Percentiles rank a stretch among this genome's conserved stretches.
phyloP scores from a whole-genome alignment of 2,329 filamentous ascomycete species.

The Immersiporthe knoxdaviesiana region DNA sequence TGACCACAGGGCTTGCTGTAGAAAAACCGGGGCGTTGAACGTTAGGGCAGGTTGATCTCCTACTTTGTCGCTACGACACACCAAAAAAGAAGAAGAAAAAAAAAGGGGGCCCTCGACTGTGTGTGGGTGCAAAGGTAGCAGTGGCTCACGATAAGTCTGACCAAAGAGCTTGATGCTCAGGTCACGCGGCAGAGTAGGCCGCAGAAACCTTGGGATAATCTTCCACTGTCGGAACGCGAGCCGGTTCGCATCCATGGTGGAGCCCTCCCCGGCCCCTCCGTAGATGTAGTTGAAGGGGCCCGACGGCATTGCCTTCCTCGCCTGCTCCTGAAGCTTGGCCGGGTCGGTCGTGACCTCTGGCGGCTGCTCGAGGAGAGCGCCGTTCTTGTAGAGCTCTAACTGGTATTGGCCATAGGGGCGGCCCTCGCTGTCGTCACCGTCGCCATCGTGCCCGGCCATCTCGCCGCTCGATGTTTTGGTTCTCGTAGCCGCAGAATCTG shows the following conservation, averaged over 20 bases:
- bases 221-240: conserved; percentile 58
- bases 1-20: conserved; percentile 52
- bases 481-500: background rate
- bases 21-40: background rate
- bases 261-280: conserved; percentile 64
- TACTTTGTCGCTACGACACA: background rate
- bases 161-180: conserved; percentile 58
- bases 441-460: conserved; percentile 22
- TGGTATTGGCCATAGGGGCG: conserved; percentile 36
- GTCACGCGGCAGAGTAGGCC: conserved; percentile 48
- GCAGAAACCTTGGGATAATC: conserved; percentile 57
- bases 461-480: background rate
- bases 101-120: conserved; percentile 1
- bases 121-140: too few species aligned
- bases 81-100: too few species aligned
- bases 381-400: conserved; percentile 52
- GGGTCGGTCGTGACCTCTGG: conserved; percentile 63
- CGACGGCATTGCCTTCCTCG: conserved; percentile 49
- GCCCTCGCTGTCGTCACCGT: conserved; percentile 13
- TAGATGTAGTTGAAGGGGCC: conserved; percentile 62
- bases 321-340: conserved; percentile 59
- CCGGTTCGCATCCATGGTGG: conserved; percentile 64
- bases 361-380: conserved; percentile 50
- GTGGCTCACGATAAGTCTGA: conserved; percentile 45
- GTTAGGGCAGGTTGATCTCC: conserved; percentile 13